Base-by-base conservation (phyloP, 148 eudicot genomes). In the Persicaria maculosa region DNA sequence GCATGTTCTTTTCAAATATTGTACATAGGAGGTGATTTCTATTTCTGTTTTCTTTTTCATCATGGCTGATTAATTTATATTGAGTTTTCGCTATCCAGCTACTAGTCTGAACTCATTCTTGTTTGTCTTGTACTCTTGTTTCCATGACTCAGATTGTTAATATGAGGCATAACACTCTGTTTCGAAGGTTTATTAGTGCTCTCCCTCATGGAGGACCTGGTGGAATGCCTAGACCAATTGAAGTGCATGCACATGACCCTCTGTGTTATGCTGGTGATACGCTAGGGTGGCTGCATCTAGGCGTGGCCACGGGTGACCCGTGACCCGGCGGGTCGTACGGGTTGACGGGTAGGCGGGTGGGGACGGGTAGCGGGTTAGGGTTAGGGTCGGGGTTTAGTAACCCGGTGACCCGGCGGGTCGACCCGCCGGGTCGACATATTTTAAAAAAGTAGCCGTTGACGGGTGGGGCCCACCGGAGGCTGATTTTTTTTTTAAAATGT, bases 121-220 rank as follows among this genome's bases (percentile, higher is more conserved):
- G 53, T 45, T 70, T 17, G 36, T 70, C 72, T 70, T 47, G 73
- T 47, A 70, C 53, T 52, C 31, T 5, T 12, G 65, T 53, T 59
- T 59, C 65, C 70, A 75, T 47, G n/a, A 17, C 71, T 19, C 76
- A 95, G 98, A 92, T 95, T 6, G 98, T 96, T 82, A 95, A 95
- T 84, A 88, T 92, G 97, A 92, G 98, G 75, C 98, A 95, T 74
- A 90, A 92, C 72, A 96, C 98, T 72, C 75, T 95, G 74, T 95
- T 95, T 73, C 86, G 97, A 85, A 90, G 96, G 84, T 95, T 95
- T 83, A 92, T 95, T 69, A 92, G 92, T 73, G 98, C 98, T 80
- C 93, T 95, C 80, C 92, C 98, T 68, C 98, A 97, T 83, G 98
- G 98, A 76, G 98, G 98, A 77, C 98, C 98, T 77, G 93, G 97